Percentiles rank a stretch among this genome's conserved stretches.
Conservation (phyloP, 2,329 filamentous ascomycete species). For the Trichoderma koningiopsis region DNA sequence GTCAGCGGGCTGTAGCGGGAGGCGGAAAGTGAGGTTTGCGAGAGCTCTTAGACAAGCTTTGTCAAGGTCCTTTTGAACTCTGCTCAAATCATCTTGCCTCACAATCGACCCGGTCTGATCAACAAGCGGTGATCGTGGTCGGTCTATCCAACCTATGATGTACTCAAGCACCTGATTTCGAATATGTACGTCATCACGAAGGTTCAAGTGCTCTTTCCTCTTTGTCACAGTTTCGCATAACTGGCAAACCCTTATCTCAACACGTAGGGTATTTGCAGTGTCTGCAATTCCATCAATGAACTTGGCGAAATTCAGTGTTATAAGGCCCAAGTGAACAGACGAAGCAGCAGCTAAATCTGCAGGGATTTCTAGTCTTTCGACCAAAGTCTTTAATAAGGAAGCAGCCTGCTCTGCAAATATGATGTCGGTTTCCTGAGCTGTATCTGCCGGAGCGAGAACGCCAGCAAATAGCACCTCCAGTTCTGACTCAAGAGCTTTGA, state of each 20-base stretch:
- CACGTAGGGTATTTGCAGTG: slow-evolving; percentile 57
- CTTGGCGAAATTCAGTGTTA: slow-evolving; percentile 67
- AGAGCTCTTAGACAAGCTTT: slow-evolving; percentile 65
- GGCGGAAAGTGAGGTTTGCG: slow-evolving; percentile 66
- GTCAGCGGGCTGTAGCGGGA: slow-evolving; percentile 67
- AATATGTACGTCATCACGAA: slow-evolving; percentile 69
- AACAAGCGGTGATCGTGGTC: slow-evolving; percentile 55
- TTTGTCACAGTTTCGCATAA: slow-evolving; percentile 65
- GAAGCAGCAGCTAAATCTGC: slow-evolving; percentile 64
- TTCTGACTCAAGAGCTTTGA: slow-evolving; percentile 66
- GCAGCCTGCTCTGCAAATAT: slow-evolving; percentile 69
- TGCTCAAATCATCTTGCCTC: slow-evolving; percentile 58
- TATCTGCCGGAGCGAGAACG: slow-evolving; percentile 52
- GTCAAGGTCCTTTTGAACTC: slow-evolving; percentile 67
- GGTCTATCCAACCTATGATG: slow-evolving; percentile 68
- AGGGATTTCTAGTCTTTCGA: slow-evolving; percentile 65
- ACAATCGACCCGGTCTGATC: slow-evolving; percentile 45
- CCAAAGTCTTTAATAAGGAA: slow-evolving; percentile 62
- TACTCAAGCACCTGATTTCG: slow-evolving; percentile 69
- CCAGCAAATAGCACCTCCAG: slow-evolving; percentile 64
- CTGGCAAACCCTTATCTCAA: slow-evolving; percentile 71
- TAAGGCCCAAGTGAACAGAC: slow-evolving; percentile 63
- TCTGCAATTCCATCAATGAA: slow-evolving; percentile 64
- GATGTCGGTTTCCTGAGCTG: slow-evolving; percentile 61
- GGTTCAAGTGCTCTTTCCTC: slow-evolving; percentile 68